Evolutionary conservation across 2,329 filamentous ascomycete species (phyloP), one percentile per base, ranked within the genome.

Genomic region (Blastomyces emzantsi): DNA sequence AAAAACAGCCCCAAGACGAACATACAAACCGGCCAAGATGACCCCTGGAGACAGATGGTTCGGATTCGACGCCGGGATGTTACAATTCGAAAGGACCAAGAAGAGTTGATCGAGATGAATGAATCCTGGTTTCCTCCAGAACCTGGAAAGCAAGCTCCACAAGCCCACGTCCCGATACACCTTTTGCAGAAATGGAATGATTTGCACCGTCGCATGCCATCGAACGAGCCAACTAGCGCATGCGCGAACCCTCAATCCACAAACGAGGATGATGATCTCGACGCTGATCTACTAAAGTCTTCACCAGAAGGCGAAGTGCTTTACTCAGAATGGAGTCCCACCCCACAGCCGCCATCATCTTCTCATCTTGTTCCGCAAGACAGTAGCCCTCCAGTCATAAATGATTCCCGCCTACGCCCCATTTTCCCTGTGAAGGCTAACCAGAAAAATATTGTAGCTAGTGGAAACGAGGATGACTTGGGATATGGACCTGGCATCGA

Each of bases 51-150:
- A 25, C 11, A 55, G 13, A 52, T 61, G 64, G 68, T 70, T 43
- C 72, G 68, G 22, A 78, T 84, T 62, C 71, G 73, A 39, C 74
- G 73, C 22, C 72, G 69, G 54, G 78, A 82, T 67, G 70, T 81
- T 41, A 73, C 69, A 30, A 80, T 84, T 61, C 77, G 81, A 1
- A 73, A 71, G 33, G 76, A 81, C 19, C 85, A 88, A 67, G 69
- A 72, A 54, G 67, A 74, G 9, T 73, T 87, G 5, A 72, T 88
- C 1, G 76, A 79, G 6, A 70, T 75, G 13, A 65, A 73, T 6
- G 74, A 79, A 19, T 81, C 69, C 63, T 76, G 73, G 76, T 67
- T 77, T 61, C 74, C 75, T 47, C 70, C 74, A n/a, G 64, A 66
- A n/a, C 58, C 71, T 1, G 73, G 74, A 17, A 65, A 69, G 17